Conservation (phyloP, 805 yeast species). For the Teunomyces cretensis region DNA sequence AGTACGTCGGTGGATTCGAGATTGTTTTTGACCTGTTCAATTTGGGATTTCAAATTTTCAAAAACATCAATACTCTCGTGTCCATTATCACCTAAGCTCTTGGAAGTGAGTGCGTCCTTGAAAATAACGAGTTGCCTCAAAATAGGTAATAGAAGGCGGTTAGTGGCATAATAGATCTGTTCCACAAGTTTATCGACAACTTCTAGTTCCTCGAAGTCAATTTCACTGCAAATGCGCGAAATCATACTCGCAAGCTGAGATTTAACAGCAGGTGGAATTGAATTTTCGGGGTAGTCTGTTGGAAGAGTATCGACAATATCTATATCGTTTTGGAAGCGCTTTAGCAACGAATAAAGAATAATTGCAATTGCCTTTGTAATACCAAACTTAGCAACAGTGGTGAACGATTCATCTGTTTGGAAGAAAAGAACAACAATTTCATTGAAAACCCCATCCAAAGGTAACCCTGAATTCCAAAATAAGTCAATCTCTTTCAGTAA, state of each 20-base stretch:
- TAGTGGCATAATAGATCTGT: conserved; percentile 11
- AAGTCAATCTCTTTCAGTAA: conserved; percentile 16
- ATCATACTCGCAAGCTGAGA: background rate
- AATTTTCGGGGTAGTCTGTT: background rate
- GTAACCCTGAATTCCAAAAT: conserved; percentile 23
- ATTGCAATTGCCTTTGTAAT: conserved; percentile 27
- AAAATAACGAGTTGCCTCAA: conserved; percentile 36
- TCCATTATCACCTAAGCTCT: conserved; percentile 24
- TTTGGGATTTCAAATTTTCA: conserved; percentile 14
- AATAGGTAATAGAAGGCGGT: conserved; percentile 28
- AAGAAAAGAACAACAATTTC: conserved; percentile 41
- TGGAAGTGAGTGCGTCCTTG: conserved; percentile 32
- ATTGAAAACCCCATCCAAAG: conserved; percentile 33
- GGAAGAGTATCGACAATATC: background rate
- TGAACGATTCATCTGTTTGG: conserved; percentile 46
- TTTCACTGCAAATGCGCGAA: background rate
- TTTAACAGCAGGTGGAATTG: background rate
- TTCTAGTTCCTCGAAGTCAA: background rate
- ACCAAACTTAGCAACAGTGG: conserved; percentile 32
- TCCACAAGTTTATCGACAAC: background rate
- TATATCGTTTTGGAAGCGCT: background rate
- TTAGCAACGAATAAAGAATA: conserved; percentile 19
- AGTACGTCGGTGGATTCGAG: conserved; percentile 23
- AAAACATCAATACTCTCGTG: conserved; percentile 15
- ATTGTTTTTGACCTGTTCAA: conserved; percentile 13